Evolutionary conservation across 208 protist genomes (phyloP), one percentile per base, ranked within the genome.

Genomic region (Angomonas ambiguus): DNA sequence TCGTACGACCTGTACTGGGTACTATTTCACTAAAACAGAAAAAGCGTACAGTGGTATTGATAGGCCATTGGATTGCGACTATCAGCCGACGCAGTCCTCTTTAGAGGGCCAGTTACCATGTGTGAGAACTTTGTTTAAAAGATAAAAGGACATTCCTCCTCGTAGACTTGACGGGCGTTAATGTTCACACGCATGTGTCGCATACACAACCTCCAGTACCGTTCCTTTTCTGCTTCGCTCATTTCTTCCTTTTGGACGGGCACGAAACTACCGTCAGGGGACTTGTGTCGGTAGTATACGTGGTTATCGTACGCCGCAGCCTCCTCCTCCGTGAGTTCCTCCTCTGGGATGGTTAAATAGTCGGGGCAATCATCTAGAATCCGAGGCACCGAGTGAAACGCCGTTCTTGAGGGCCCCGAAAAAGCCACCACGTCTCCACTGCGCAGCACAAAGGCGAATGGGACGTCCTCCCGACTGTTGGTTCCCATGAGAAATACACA

Each of bases 161-260:
- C 51, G 74, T 92, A 93, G 51, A 95, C 89, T 69, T 95, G 89
- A 13, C 89, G 71, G 4, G 79, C 89, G 56, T 92, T 95, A 59
- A 95, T 92, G 69, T 95, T 95, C 42, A 95, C 69, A 0, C 89
- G 89, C 79, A 95, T 77, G 64, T 92, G 84, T 10, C 76, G 83
- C 86, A 95, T 95, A 62, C 82, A 86, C 28, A 87, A 65, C 6
- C 84, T 60, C 89, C 89, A 95, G 73, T 94, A 94, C 0, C 80
- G 67, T 63, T 92, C 88, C 38, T 42, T 33, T 27, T 74, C 80
- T 51, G 62, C 69, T 20, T 58, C 67, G n/a, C 67, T 51, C 76
- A 85, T 75, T 1, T 2, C 10, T 0, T 22, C 30, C 62, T 75
- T 71, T 8, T 80, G 65, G 31, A 91, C 76, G 5, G 6, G 57